These are phyloP conservation scores for Saccharomycopsis olivae DNA, from an alignment of 805 yeast genomes.

Conservation along the genomic window DNA sequence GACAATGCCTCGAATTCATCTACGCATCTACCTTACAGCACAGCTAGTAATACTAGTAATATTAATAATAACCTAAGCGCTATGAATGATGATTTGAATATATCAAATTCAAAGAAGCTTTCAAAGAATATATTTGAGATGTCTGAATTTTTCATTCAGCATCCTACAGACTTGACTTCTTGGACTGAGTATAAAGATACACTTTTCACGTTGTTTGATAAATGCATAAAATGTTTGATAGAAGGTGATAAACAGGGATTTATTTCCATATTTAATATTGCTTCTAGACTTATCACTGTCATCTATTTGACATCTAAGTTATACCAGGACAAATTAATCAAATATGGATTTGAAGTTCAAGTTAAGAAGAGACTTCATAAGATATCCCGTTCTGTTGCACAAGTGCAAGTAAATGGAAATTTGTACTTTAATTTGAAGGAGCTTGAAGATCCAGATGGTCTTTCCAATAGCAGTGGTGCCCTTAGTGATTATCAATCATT, in stretches of 20 bases:
- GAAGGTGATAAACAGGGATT: constrained; percentile 43
- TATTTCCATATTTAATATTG: constrained; percentile 39
- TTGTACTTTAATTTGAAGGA: constrained; percentile 37
- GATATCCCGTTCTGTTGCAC: constrained; percentile 45
- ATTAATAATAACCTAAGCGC: neutral
- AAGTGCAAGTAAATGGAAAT: constrained; percentile 53
- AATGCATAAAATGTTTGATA: constrained; percentile 39
- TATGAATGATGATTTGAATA: neutral
- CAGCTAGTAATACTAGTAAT: neutral
- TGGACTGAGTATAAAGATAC: constrained; percentile 50
- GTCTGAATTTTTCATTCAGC: constrained; percentile 43
- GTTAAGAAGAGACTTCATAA: constrained; percentile 41
- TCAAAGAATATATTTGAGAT: constrained; percentile 15
- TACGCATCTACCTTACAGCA: neutral
- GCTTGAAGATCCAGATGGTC: neutral
- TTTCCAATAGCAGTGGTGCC: neutral
- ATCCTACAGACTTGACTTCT: constrained; percentile 44
- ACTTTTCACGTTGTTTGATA: constrained; percentile 36
- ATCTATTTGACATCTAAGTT: constrained; percentile 48
- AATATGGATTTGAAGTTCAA: constrained; percentile 35
- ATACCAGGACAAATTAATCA: constrained; percentile 38
- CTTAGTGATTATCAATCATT: neutral
- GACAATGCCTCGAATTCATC: neutral
- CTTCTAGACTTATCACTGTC: constrained; percentile 41
- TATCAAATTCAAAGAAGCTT: neutral